These are phyloP conservation scores for Sarcodon sp. DNA, from an alignment of 768 basidiomycete genomes.

Conservation along the genomic window DNA sequence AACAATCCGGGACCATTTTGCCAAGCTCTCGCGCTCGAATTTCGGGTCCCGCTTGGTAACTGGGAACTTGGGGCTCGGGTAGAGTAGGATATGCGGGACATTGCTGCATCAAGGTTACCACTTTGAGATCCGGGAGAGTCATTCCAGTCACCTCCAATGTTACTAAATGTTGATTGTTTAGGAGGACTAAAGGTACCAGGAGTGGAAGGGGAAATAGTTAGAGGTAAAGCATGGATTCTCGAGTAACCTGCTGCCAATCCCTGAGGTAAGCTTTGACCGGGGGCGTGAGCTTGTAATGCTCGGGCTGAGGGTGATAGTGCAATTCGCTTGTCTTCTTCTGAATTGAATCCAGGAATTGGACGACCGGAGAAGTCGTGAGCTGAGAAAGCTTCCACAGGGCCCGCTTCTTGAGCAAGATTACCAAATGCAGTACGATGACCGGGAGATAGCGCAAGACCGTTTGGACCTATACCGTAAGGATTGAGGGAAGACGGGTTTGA, in stretches of 20 bases:
- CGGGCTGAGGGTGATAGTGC: constrained; percentile 54
- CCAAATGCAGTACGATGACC: constrained; percentile 11
- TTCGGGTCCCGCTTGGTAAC: constrained; percentile 8
- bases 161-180: neutral
- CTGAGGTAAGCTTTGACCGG: constrained; percentile 84
- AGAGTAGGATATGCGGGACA: constrained; percentile 44
- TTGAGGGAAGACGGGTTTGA: constrained; percentile 6
- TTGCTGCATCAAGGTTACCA: constrained; percentile 34
- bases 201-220: constrained; percentile 22
- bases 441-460: constrained; percentile 13
- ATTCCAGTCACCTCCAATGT: constrained; percentile 10
- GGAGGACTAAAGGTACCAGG: constrained; percentile 16
- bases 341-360: constrained; percentile 14
- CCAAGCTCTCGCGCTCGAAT: constrained; percentile 22
- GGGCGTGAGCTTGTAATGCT: constrained; percentile 81
- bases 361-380: constrained; percentile 21
- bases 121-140: neutral
- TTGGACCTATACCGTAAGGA: constrained; percentile 7
- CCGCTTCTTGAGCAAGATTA: constrained; percentile 10
- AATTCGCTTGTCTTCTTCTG: constrained; percentile 16
- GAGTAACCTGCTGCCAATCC: constrained; percentile 88
- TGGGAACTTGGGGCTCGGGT: constrained; percentile 18
- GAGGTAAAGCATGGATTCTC: constrained; percentile 65
- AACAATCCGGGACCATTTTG: constrained; percentile 23
- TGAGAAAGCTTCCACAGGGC: constrained; percentile 25